Evolutionary conservation across 768 basidiomycete genomes (phyloP).

Genomic region (Hygrocybe coccinea): DNA sequence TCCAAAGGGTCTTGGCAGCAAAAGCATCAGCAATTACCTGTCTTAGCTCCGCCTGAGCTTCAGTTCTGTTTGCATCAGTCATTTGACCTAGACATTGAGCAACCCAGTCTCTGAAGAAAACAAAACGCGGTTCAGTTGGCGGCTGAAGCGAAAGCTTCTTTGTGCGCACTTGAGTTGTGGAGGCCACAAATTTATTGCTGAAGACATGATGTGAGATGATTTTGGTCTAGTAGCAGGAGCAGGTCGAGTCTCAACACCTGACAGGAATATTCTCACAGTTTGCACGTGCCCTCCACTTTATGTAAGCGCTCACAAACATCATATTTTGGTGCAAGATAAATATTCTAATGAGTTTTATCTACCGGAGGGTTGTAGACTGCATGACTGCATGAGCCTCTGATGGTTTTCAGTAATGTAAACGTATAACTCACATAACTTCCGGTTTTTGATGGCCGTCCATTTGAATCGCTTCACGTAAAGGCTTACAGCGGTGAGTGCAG

Average conservation of each 20-base stretch:
- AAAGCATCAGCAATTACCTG: conserved; percentile 95
- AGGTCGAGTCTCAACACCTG: not conserved
- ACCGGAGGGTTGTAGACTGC: conserved; percentile 60
- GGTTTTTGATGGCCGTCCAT: conserved; percentile 87
- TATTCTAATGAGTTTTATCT: conserved; percentile 52
- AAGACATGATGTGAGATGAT: conserved; percentile 46
- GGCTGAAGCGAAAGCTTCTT: not conserved
- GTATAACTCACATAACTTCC: conserved; percentile 78
- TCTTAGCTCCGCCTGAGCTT: conserved; percentile 92
- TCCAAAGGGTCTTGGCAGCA: conserved; percentile 75
- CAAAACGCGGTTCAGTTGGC: not conserved
- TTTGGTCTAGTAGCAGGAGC: not conserved
- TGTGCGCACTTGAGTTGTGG: conserved; percentile 65
- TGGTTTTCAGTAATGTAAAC: not conserved
- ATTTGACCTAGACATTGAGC: conserved; percentile 90
- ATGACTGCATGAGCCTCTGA: not conserved
- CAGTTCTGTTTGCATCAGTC: conserved; percentile 77
- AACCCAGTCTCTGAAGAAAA: conserved; percentile 76
- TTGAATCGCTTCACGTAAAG: conserved; percentile 95
- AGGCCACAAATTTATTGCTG: conserved; percentile 80
- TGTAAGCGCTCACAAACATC: too few relatives aligned
- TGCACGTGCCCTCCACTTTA: not conserved
- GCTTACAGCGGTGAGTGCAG: conserved; percentile 71
- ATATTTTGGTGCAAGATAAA: not conserved
- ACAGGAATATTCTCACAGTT: conserved; percentile 2